phyloP scores from a whole-genome alignment of 148 eudicot genomes.

The Talinum fruticosum region DNA sequence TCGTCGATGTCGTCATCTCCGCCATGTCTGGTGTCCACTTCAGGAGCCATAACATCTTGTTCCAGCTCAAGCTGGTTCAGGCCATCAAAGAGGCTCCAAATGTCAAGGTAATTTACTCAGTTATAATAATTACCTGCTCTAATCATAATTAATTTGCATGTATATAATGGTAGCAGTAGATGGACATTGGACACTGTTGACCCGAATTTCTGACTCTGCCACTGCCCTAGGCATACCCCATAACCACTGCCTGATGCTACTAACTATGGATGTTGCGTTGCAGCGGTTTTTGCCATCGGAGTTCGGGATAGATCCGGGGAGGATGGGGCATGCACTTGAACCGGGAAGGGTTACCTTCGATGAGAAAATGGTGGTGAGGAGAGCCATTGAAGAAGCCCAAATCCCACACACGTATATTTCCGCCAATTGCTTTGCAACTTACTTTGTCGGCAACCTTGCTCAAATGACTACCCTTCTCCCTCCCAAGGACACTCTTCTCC shows the following conservation, averaged over 20 bases:
- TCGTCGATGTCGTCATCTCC: conserved; percentile 69
- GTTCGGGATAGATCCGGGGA: conserved; percentile 64
- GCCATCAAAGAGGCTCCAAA: conserved; percentile 93
- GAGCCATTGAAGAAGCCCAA: conserved; percentile 63
- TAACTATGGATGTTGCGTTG: background rate
- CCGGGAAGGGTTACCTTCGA: conserved; percentile 63
- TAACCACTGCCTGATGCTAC: too few species aligned
- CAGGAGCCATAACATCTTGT: conserved; percentile 55
- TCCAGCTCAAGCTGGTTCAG: conserved; percentile 75
- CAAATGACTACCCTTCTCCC: conserved; percentile 54
- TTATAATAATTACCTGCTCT: background rate
- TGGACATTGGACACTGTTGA: too few species aligned
- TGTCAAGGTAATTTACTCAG: conserved; percentile 43
- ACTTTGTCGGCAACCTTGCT: conserved; percentile 58
- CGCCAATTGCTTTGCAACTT: conserved; percentile 66
- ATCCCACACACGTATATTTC: conserved; percentile 66
- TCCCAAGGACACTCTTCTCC: conserved; percentile 42
- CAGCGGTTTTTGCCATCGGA: conserved; percentile 84
- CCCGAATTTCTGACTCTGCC: too few species aligned
- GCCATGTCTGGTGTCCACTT: conserved; percentile 71
- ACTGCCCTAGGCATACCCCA: too few species aligned
- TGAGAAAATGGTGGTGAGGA: conserved; percentile 67
- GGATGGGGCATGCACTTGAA: conserved; percentile 63
- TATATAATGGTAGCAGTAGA: too few species aligned
- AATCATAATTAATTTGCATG: too few species aligned